phyloP scores from a whole-genome alignment of 257 asterid species.

The Agastache rugosa region DNA sequence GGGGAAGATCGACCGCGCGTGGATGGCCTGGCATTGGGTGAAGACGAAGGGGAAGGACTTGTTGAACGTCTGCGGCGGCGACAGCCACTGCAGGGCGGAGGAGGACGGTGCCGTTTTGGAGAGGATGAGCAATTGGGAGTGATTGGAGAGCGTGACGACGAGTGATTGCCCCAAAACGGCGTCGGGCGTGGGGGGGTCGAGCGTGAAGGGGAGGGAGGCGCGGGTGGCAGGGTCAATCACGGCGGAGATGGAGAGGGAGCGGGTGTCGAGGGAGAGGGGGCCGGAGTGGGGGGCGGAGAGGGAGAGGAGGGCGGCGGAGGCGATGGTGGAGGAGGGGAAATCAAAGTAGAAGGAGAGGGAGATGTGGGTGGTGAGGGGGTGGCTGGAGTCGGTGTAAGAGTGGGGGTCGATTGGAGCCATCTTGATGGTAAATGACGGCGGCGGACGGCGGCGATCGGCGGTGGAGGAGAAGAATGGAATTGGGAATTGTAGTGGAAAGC shows the following conservation, averaged over 20 bases:
- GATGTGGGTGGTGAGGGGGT: constrained; percentile 83
- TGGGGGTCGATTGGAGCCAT: constrained; percentile 94
- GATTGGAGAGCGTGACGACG: constrained; percentile 57
- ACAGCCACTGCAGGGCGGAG: constrained; percentile 93
- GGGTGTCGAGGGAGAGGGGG: constrained; percentile 73
- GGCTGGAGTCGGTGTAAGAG: constrained; percentile 82
- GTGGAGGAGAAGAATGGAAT: constrained; percentile 7
- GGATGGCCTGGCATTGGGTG: constrained; percentile 94
- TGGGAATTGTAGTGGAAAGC: constrained; percentile 28
- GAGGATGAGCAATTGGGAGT: constrained; percentile 55
- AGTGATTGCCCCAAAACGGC: constrained; percentile 69
- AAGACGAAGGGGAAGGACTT: constrained; percentile 79
- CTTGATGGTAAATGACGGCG: neutral
- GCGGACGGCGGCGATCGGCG: constrained; percentile 14
- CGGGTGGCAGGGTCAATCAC: constrained; percentile 60
- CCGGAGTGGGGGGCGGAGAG: constrained; percentile 76
- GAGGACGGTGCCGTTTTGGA: constrained; percentile 62
- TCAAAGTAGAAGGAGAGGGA: constrained; percentile 83
- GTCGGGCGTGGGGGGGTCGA: constrained; percentile 49
- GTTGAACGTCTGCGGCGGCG: constrained; percentile 85
- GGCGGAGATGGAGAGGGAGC: constrained; percentile 68
- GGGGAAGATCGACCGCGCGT: constrained; percentile 95
- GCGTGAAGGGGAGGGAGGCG: constrained; percentile 61
- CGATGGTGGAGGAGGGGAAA: constrained; percentile 80
- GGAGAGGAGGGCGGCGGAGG: constrained; percentile 69